A percentile compares a stretch with the other conserved stretches of the same genome.
These are phyloP conservation scores for Orbilia ellipsospora DNA, from an alignment of 2,329 filamentous ascomycete species.

Conservation along the genomic window DNA sequence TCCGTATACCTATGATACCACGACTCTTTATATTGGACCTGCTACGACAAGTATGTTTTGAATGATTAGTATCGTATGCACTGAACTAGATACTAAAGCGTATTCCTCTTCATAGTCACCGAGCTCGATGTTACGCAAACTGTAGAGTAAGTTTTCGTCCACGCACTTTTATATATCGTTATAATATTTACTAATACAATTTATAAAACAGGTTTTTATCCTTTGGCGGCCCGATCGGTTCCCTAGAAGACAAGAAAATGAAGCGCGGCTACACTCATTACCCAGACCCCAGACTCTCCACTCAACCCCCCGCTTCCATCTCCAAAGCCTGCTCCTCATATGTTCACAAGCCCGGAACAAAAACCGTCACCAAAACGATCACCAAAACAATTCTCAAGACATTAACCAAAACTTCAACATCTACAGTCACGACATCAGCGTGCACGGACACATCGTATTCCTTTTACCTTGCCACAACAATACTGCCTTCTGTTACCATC, in stretches of 20 bases:
- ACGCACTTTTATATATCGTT: not conserved
- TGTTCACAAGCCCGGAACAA: conserved; percentile 7
- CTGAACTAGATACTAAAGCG: not conserved
- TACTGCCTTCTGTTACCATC: conserved; percentile 3
- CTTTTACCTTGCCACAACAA: conserved; percentile 16
- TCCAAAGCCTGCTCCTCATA: conserved; percentile 32
- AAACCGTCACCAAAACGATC: not conserved
- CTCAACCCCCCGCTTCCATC: conserved; percentile 18
- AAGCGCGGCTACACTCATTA: conserved; percentile 30
- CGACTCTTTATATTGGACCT: conserved; percentile 33
- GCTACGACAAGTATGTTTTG: conserved; percentile 27
- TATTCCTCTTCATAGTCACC: conserved; percentile 17
- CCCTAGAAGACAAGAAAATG: conserved; percentile 15
- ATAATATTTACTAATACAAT: not conserved
- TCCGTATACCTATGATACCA: conserved; percentile 43
- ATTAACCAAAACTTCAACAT: not conserved
- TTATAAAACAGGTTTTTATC: conserved; percentile 16
- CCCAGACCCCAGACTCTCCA: conserved; percentile 29
- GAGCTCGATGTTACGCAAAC: conserved; percentile 26
- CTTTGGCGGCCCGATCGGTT: conserved; percentile 32
- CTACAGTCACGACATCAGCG: not conserved
- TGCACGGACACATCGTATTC: conserved; percentile 20
- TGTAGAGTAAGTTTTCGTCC: conserved; percentile 8
- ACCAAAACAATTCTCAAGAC: conserved; percentile 11
- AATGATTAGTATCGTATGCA: not conserved